Base-by-base conservation (phyloP, 306 rosid genomes). In the Mucuna pruriens region DNA sequence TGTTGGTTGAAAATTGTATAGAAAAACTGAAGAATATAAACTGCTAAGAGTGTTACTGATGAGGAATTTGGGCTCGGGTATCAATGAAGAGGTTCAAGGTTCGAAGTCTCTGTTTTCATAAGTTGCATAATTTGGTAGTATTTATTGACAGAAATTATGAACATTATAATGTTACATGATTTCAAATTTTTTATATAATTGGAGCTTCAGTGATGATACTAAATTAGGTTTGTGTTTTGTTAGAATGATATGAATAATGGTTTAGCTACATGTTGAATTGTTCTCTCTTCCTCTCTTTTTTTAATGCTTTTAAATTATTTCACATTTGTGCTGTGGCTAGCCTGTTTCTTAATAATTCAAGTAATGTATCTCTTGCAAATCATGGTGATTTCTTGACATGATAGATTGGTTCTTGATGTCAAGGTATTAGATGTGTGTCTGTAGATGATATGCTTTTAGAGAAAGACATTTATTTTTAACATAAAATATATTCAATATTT, bases 371-470 rank as follows among this genome's bases (percentile, higher is more conserved):
- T 40, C 19, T 42, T 82, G 26, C 60, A 25, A 82, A 54, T 71
- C 17, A 58, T 16, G 46, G 23, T 12, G 12, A 29, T 63, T 9
- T 49, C 54, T 82, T 57, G 45, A 61, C 40, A 26, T 26, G 31
- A 2, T 39, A 51, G 52, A 57, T 65, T 73, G 55, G 54, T 54
- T 77, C 61, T 79, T 63, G 66, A 57, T 68, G 61, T 65, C 23
- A 13, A 38, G 70, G 54, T 68, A 65, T 66, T 33, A 34, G 75
- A 13, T 45, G 10, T 72, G 51, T 29, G 23, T 33, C 67, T 45
- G 23, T 44, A 55, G 55, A 62, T 57, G 25, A 52, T 73, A 25
- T 55, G 54, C 46, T 52, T 67, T 34, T 54, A 0, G 19, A 76
- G 51, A 74, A 68, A 20, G 55, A n/a, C 40, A 5, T 22, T 38